Conservation (phyloP, 2,329 filamentous ascomycete genomes). For the Talaromyces sp. region DNA sequence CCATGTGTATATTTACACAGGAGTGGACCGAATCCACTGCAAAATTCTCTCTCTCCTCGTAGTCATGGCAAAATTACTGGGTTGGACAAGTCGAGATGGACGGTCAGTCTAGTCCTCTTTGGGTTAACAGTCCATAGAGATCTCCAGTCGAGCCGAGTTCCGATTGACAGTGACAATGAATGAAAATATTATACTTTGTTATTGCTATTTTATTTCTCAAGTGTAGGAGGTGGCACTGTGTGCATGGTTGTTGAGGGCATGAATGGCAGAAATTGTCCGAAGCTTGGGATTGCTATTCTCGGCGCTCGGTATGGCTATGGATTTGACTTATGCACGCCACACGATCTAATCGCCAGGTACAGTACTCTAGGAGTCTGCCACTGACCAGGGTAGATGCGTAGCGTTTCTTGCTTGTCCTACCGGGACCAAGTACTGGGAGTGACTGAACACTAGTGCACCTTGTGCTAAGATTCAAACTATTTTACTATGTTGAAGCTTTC, state of each 20-base stretch:
- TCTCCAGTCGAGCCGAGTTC: too few species aligned
- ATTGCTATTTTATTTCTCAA: too few species aligned
- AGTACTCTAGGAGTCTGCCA: neutral
- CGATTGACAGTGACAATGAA: neutral
- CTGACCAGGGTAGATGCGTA: neutral
- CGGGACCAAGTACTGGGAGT: too few species aligned
- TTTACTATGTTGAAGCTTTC: too few species aligned
- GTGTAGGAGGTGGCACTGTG: neutral
- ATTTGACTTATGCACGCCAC: neutral
- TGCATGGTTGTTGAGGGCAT: neutral
- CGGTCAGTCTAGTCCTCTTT: neutral
- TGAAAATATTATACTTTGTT: too few species aligned
- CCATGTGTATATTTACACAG: neutral
- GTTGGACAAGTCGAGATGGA: neutral
- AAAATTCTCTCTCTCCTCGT: constrained; percentile 3
- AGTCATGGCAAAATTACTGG: neutral
- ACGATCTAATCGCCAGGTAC: neutral
- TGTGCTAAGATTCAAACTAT: too few species aligned
- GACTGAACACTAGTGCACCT: too few species aligned
- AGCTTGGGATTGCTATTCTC: neutral
- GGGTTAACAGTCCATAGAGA: too few species aligned
- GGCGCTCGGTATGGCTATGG: neutral
- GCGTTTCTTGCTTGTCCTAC: neutral
- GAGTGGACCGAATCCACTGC: constrained; percentile 4
- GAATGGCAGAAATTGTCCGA: neutral